These are phyloP conservation scores for Diplodia mutila DNA, from an alignment of 2,329 filamentous ascomycete species.

Conservation along the genomic window DNA sequence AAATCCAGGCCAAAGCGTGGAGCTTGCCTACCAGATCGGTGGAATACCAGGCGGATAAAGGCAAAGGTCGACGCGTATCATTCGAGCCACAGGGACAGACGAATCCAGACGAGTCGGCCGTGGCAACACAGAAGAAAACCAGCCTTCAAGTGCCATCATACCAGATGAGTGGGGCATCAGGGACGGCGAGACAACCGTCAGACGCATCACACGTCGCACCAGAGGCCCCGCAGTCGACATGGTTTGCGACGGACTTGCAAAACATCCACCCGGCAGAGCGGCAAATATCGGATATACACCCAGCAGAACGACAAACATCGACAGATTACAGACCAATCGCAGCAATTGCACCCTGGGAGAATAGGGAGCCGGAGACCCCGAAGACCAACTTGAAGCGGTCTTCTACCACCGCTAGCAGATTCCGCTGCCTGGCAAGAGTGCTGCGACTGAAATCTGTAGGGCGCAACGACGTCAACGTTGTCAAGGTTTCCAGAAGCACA, in stretches of 20 bases:
- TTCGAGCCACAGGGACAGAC: not conserved
- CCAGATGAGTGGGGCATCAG: not conserved
- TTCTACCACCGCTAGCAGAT: not conserved
- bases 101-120: not conserved
- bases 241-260: not conserved
- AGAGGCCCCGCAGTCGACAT: not conserved
- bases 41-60: not conserved
- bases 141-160: not conserved
- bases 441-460: not conserved
- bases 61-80: not conserved
- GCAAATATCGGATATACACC: too few relatives aligned
- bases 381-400: not conserved
- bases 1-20: not conserved
- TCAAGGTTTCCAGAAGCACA: not conserved
- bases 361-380: not conserved
- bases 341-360: not conserved
- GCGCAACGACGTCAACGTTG: not conserved
- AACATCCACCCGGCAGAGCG: not conserved
- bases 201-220: not conserved
- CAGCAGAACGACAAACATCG: not conserved
- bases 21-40: not conserved
- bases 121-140: not conserved
- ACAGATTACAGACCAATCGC: not conserved
- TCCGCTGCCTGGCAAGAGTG: not conserved
- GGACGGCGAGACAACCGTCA: not conserved